Conservation (phyloP, 208 protist genomes). For the Trypanosoma lewisi region DNA sequence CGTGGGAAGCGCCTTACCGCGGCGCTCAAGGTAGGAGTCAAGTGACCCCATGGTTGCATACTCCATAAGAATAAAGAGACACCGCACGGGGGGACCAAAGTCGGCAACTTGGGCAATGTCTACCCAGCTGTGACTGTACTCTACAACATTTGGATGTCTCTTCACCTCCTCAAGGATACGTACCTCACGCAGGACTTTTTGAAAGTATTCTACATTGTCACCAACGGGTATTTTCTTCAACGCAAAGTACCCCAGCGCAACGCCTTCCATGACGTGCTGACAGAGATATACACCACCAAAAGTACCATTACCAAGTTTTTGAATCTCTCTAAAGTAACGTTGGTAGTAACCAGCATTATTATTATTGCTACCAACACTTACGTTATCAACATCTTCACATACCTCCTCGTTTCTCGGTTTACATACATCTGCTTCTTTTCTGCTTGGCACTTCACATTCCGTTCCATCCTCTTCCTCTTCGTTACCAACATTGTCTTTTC, state of each 20-base stretch:
- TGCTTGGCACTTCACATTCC: conserved; percentile 2
- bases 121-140: conserved; percentile 91
- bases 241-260: conserved; percentile 78
- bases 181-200: conserved; percentile 80
- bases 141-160: conserved; percentile 85
- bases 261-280: conserved; percentile 80
- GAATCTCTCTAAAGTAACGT: conserved; percentile 79
- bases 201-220: conserved; percentile 74
- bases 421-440: background rate
- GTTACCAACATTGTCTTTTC: background rate
- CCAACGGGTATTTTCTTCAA: conserved; percentile 92
- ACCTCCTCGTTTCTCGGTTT: background rate
- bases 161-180: conserved; percentile 82
- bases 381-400: background rate
- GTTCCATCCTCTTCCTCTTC: conserved; percentile 2
- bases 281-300: conserved; percentile 89
- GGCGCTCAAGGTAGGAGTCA: conserved; percentile 72
- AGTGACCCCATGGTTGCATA: conserved; percentile 85
- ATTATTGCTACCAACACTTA: background rate
- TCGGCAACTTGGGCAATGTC: conserved; percentile 79
- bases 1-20: conserved; percentile 64
- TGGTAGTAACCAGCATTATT: conserved; percentile 67
- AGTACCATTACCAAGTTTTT: conserved; percentile 78
- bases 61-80: conserved; percentile 91
- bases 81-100: conserved; percentile 88